phyloP scores from a whole-genome alignment of 192 early-diverging fungal genomes.

The Martensiomyces pterosporus region DNA sequence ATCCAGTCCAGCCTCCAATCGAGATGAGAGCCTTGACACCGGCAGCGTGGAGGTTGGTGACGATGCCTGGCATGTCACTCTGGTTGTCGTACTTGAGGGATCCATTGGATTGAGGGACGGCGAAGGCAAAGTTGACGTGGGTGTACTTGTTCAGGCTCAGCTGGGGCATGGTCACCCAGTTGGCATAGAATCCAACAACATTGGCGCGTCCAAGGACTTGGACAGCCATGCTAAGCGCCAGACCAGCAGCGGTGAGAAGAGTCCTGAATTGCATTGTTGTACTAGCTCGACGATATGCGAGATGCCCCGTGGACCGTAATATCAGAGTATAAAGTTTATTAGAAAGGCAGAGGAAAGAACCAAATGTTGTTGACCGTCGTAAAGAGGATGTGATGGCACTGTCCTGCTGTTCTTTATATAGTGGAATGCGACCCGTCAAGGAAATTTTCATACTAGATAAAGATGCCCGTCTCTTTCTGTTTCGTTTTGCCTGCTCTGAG shows the following conservation, averaged over 20 bases:
- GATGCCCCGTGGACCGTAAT: too few relatives aligned
- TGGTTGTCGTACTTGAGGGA: slow-evolving; percentile 19
- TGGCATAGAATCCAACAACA: slow-evolving; percentile 29
- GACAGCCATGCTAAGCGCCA: slow-evolving; percentile 4
- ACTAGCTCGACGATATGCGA: too few relatives aligned
- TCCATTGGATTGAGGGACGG: slow-evolving; percentile 15
- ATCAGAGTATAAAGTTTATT: too few relatives aligned
- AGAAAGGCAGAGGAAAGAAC: too few relatives aligned
- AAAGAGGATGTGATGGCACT: too few relatives aligned
- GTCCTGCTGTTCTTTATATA: too few relatives aligned
- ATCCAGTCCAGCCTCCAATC: slow-evolving; percentile 70
- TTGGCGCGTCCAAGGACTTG: slow-evolving; percentile 11
- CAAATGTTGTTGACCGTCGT: too few relatives aligned
- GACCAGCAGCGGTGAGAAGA: slow-evolving; percentile 4
- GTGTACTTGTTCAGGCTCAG: slow-evolving; percentile 40
- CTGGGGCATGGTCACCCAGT: slow-evolving; percentile 19
- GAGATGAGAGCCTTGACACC: slow-evolving; percentile 54
- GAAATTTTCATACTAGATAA: too few relatives aligned
- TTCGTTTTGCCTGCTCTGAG: too few relatives aligned
- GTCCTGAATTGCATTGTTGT: slow-evolving; percentile 4
- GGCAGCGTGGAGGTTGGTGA: slow-evolving; percentile 5
- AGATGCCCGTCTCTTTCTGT: too few relatives aligned
- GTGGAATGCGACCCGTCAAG: too few relatives aligned
- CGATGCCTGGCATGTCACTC: slow-evolving; percentile 3
- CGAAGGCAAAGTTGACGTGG: slow-evolving; percentile 60